Conservation (phyloP, 768 basidiomycete genomes). For the Suillus placidus region DNA sequence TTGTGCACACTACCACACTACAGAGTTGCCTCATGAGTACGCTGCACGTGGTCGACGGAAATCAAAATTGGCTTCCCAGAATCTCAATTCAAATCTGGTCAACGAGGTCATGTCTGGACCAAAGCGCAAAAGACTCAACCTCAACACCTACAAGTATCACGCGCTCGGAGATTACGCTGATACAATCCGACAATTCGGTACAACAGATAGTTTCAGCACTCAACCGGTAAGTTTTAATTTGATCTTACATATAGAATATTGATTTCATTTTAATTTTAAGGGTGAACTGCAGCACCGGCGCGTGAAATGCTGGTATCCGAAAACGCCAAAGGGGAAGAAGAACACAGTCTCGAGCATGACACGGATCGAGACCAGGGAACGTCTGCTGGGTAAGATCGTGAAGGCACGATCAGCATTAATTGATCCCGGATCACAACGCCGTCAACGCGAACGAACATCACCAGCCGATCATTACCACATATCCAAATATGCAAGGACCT, state of each 20-base stretch:
- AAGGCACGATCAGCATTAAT: neutral
- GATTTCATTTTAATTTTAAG: neutral
- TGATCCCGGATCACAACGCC: neutral
- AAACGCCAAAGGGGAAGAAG: constrained; percentile 36
- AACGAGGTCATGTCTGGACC: neutral
- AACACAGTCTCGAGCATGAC: constrained; percentile 32
- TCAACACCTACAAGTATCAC: neutral
- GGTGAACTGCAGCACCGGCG: constrained; percentile 19
- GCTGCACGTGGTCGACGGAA: neutral
- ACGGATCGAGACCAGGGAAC: constrained; percentile 19
- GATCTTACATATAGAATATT: neutral
- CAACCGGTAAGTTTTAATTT: constrained; percentile 22
- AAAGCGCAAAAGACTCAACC: neutral
- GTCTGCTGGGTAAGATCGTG: constrained; percentile 21
- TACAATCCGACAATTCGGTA: constrained; percentile 7
- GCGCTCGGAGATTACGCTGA: neutral
- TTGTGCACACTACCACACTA: neutral
- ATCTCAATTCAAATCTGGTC: neutral
- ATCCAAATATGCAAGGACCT: constrained; percentile 14
- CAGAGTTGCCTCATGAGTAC: neutral
- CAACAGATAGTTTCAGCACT: constrained; percentile 40
- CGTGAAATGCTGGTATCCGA: constrained; percentile 38
- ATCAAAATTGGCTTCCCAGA: neutral
- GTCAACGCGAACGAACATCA: constrained; percentile 17
- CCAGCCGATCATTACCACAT: constrained; percentile 35